Base-by-base conservation (phyloP, 2,329 filamentous ascomycete genomes). In the Cadophora luteo-olivacea region DNA sequence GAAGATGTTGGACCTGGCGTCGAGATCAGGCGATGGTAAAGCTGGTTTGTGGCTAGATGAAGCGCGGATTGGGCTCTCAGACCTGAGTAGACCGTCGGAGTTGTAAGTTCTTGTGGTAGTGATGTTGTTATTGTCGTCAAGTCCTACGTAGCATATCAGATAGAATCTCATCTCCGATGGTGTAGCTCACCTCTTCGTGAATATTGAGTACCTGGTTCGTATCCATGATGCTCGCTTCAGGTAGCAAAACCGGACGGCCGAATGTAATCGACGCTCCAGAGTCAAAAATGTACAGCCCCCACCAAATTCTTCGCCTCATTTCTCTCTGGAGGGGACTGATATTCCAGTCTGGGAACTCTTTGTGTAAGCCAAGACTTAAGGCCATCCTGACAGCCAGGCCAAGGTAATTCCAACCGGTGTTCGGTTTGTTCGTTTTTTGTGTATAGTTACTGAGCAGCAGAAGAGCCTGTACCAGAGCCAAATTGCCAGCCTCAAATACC, bases 321-420 rank as follows among this genome's bases (percentile, higher is more conserved):
- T 81, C 80, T 29, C 75, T 54, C 77, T 78, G 19, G 77, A 76
- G 14, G 74, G 72, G 54, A 70, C 75, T 66, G 29, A 66, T 69
- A 16, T 70, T 57, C 70, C 68, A 24, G 83, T 61, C 74, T 73
- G 7, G 77, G 75, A 54, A 82, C 73, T 85, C 83, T 19, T 81
- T 80, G 69, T 86, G 84, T 1, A 86, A 76, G 0, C 84, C 84
- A 9, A 86, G 71, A 0, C 83, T 82, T 62, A 86, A 78, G 0
- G 83, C 84, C 79, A 86, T 83, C n/a, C 84, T 77, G n/a, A 82
- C 79, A 0, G 84, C 84, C 19, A 85, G 78, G 0, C 84, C 84
- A 14, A 84, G 78, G 64, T 84, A 84, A 70, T 84, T 85, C 74
- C 84, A 85, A 0, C 83, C 82, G 0, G 83, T 84, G 69, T 86